Conservation (phyloP, 2,329 filamentous ascomycete species). For the Furcasterigmium sp. region DNA sequence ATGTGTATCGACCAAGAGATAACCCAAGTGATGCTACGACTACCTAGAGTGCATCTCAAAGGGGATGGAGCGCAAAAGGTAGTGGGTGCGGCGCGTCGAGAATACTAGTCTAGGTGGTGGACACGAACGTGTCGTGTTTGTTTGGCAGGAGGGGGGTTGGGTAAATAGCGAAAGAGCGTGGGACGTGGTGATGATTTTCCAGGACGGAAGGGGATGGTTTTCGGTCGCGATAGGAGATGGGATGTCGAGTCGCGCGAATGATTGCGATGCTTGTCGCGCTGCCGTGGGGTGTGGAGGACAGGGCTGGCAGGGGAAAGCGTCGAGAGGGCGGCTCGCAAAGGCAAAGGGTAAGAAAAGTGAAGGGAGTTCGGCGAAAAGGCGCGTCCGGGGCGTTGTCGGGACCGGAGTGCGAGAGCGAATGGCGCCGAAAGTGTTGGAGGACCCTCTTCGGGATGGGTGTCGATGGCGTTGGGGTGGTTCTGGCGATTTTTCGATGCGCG, state of each 20-base stretch:
- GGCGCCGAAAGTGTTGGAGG: slow-evolving; percentile 49
- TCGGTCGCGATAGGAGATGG: background rate
- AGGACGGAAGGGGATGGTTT: slow-evolving; percentile 7
- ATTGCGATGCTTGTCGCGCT: slow-evolving; percentile 4
- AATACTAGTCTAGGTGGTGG: background rate
- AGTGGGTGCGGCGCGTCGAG: slow-evolving; percentile 11
- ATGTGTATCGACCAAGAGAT: slow-evolving; percentile 11
- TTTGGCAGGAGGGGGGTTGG: background rate
- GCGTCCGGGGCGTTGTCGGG: slow-evolving; percentile 34
- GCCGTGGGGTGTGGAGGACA: slow-evolving; percentile 13
- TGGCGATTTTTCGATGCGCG: slow-evolving; percentile 56
- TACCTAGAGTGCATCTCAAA: slow-evolving; percentile 13
- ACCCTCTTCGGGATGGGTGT: slow-evolving; percentile 49
- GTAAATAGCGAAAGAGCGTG: slow-evolving; percentile 4
- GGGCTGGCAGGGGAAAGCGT: slow-evolving; percentile 6
- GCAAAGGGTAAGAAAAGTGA: slow-evolving; percentile 36
- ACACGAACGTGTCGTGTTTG: background rate
- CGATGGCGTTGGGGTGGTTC: slow-evolving; percentile 55
- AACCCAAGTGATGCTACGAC: slow-evolving; percentile 10
- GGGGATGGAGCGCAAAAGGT: slow-evolving; percentile 11
- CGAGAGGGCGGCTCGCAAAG: slow-evolving; percentile 19
- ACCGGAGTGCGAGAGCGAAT: slow-evolving; percentile 42
- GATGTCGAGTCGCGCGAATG: background rate
- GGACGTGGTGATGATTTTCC: slow-evolving; percentile 5
- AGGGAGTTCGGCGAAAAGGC: slow-evolving; percentile 26